Percentiles rank a stretch among this genome's conserved stretches.
Evolutionary conservation across 2,329 filamentous ascomycete species (phyloP).

Genomic region (Fusarium ambrosium): DNA sequence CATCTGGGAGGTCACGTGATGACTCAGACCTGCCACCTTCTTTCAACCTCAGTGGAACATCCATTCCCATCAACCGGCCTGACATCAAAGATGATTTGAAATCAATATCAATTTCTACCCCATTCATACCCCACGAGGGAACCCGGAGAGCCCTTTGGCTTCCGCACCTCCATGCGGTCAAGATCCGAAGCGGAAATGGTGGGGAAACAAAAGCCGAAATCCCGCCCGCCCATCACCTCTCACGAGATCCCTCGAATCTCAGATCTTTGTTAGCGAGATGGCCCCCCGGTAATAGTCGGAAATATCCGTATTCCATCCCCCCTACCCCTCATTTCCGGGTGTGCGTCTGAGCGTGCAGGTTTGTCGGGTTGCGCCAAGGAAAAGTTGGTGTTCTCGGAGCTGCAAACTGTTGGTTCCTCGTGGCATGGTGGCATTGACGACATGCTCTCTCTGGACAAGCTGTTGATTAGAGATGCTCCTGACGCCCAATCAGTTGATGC

Average conservation of each 20-base stretch:
- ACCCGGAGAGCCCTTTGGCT: not conserved
- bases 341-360: not conserved
- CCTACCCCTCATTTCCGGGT: conserved; percentile 8
- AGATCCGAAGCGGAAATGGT: conserved; percentile 1
- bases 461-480: not conserved
- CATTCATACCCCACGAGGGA: not conserved
- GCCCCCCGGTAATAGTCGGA: conserved; percentile 18
- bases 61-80: not conserved
- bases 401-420: conserved; percentile 7
- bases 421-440: conserved; percentile 3
- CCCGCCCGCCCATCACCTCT: not conserved
- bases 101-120: not conserved
- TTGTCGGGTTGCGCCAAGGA: conserved; percentile 1
- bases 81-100: not conserved
- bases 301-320: conserved; percentile 7
- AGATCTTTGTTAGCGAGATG: conserved; percentile 33
- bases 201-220: not conserved
- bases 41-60: not conserved
- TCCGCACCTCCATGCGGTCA: not conserved
- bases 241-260: conserved; percentile 23
- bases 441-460: not conserved
- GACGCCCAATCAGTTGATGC: conserved; percentile 7
- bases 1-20: not conserved
- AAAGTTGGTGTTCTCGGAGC: not conserved
- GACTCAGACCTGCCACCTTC: not conserved